Base-by-base conservation (phyloP, 306 rosid species). In the Coriaria nepalensis region DNA sequence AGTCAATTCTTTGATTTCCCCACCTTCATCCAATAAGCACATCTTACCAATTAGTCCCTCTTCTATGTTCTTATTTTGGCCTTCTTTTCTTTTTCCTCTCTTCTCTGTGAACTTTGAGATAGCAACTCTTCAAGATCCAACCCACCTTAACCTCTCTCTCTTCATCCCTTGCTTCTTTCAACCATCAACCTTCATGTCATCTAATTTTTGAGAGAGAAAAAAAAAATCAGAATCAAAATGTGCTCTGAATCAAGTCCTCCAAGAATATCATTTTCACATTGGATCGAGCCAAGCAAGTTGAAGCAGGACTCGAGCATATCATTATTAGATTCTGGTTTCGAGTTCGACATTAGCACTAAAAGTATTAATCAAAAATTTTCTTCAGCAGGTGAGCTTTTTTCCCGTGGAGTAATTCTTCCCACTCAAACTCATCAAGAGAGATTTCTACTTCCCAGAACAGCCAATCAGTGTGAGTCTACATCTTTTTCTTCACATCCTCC, bases 311-410 rank as follows among this genome's bases (percentile, higher is more conserved):
- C 38, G 66, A 66, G 34, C 37, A 55, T 13, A 45, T 13, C n/a
- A 70, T 35, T 41, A 20, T 47, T 14, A 49, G 75, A 74, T 60
- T 56, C 83, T 60, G 96, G 85, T 0, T 90, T 85, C 49, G 94
- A 81, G 69, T 90, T 90, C 73, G 67, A 52, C 70, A 60, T 71
- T 41, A 67, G 53, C 45, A 62, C 68, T 47, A 46, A n/a, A n/a
- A n/a, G 51, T 44, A 51, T 60, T 47, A 73, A 50, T 29, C 63
- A 64, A 53, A 71, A 73, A 40, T 62, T 83, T 53, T 75, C 83
- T 45, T 71, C 83, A 0, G 95, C 98, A 11, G 98, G 85, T 70
- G 95, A 90, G 58, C 87, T 90, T 46, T 90, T 90, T 67, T 79
- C 77, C 6, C 76, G 85, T 68, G 98, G 95, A 0, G 37, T 79